Evolutionary conservation across 371 early-diverging fungal genomes (phyloP), one percentile per base, ranked within the genome.

Genomic region (Choanephora cucurbitarum): DNA sequence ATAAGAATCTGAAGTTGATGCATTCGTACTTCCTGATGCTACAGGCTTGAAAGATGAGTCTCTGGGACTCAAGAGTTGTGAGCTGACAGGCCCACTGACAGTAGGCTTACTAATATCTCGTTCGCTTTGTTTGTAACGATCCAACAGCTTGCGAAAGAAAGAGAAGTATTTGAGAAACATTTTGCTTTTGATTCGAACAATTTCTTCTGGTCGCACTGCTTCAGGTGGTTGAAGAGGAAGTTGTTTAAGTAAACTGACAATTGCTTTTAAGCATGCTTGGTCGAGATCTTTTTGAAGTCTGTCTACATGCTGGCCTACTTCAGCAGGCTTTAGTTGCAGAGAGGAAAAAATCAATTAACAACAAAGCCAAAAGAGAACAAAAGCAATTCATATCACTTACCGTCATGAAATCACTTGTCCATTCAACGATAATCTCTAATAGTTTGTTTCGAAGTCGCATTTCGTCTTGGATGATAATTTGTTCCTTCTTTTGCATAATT

Each of bases 121-220:
- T 62, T 87, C 87, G 3, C 73, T 69, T 15, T 87, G 72, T 41
- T 89, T 84, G 68, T 91, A 93, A 52, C 89, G 85, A 62, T 89
- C 90, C 58, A 95, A 67, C 15, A 94, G 73, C 52, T 91, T 90
- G 54, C 94, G 68, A 67, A 95, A 92, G 68, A 93, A 93, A 34
- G 77, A 77, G 64, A 95, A 89, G 72, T 94, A 93, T 40, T 88
- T 86, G 58, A 84, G 85, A 65, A 93, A 95, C 13, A 92, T 68
- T 34, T 85, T 77, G 37, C 82, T 79, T 47, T 93, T 91, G 57
- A 82, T 77, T 52, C 83, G 84, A 18, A 69, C 64, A 14, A 83
- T 66, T 34, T 86, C 87, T 0, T 75, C 69, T 28, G 85, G 87
- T 24, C 75, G 74, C 5, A 77, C 74, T 5, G 78, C 74, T 32